Percentiles rank a stretch among this genome's conserved stretches.
phyloP scores from a whole-genome alignment of 2,329 filamentous ascomycete genomes.

The Lachnellula hyalina region DNA sequence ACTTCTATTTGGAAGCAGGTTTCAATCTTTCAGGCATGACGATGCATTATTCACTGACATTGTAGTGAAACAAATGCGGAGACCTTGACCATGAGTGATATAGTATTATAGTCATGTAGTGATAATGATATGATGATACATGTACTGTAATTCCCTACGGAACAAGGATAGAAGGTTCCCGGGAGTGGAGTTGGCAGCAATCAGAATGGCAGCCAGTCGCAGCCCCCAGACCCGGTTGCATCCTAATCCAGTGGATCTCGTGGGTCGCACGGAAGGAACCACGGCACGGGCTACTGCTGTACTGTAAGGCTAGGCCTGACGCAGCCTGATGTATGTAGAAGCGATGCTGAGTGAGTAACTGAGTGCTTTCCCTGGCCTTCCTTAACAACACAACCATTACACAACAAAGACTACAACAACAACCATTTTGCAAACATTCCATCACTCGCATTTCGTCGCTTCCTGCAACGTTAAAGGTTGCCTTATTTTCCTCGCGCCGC shows the following conservation, averaged over 20 bases:
- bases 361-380: neutral
- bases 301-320: neutral
- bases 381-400: neutral
- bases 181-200: neutral
- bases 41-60: no score
- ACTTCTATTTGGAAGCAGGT: no score
- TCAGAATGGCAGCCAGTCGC: no score
- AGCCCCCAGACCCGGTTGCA: neutral
- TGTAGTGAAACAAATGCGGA: no score
- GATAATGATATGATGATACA: neutral
- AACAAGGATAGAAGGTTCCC: no score
- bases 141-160: no score
- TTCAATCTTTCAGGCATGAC: no score
- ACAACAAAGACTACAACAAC: neutral
- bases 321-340: neutral
- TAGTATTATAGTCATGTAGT: neutral
- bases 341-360: neutral
- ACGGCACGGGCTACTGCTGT: no score
- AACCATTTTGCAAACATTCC: conserved; percentile 4
- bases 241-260: neutral
- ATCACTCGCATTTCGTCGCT: conserved; percentile 22
- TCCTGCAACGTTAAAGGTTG: conserved; percentile 15
- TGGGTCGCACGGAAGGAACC: neutral
- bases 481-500: conserved; percentile 6
- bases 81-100: no score